Base-by-base conservation (phyloP, 192 early-diverging fungal genomes). In the Kappamyces sp. region DNA sequence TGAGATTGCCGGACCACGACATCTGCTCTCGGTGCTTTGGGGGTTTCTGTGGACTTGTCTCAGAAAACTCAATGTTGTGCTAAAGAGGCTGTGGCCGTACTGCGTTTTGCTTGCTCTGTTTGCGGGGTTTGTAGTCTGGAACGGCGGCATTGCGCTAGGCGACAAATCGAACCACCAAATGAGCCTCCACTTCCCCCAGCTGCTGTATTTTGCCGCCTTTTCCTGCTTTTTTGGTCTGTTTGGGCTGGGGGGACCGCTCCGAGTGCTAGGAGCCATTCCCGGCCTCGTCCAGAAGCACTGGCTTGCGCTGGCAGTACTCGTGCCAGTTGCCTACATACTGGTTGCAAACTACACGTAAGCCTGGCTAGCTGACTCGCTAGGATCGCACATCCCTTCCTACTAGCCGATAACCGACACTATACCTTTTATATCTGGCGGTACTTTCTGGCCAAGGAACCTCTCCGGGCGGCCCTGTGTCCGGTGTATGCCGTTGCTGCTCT, bases 361-460 rank as follows among this genome's bases (percentile, higher is more conserved):
- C 23, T 23, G 23, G 23, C 23, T 23, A 23, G 54, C 13, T 35
- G n/a, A 23, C 4, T 49, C 33, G 34, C 13, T 55, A 91, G 89
- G 1, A 74, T 84, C 59, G 92, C 90, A 66, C 95, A 98, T 63
- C 90, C 92, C 46, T 98, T 95, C 67, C 68, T 98, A 49, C 76
- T 96, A 31, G 84, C 86, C 63, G 95, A 98, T 66, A 98, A 98
- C 67, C 80, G 95, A 36, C 95, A 98, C 75, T 94, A 90, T 59
- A 82, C 90, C 3, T 98, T 98, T 66, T 98, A 98, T 67, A 40
- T 98, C 38, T 97, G 92, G 90, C 90, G 85, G 62, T 78, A 87
- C 49, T 40, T 92, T 1, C 91, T 84, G 51, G 64, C 72, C 8
- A 77, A 86, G 49, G 61, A 70, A 59, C 49, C 49, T 0, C 55